Evolutionary conservation across 179 eudicot genomes (phyloP), one percentile per base, ranked within the genome.

Genomic region (Sideroxylon spinosum): DNA sequence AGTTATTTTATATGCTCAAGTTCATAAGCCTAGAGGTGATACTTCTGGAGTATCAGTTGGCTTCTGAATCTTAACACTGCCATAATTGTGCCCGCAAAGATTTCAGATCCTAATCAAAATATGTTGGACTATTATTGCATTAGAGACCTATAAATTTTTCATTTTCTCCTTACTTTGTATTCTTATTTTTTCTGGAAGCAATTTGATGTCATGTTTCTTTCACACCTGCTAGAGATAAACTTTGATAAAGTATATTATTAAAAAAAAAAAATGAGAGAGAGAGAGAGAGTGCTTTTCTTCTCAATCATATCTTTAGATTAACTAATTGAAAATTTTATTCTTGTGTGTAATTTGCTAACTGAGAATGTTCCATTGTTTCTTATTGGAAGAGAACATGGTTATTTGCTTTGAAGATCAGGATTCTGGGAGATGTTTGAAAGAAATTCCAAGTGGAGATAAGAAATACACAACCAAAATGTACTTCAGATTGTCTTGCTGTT

Each of bases 331-430:
- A 13, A 8, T 76, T 6, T 29, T 44, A 4, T 49, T 64, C 9
- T 64, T 76, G 19, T 50, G 16, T 50, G 70, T 17, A 22, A 69
- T 70, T 37, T 86, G 70, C 80, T 81, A 78, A 83, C 62, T 68
- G 52, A 74, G 64, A 60, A 71, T 62, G 59, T 62, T 76, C 68
- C 37, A 66, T 49, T 25, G 56, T 48, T 84, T 66, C 63, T 64
- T 65, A 79, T 84, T 81, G 85, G 81, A 85, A 95, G 99, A 95
- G 92, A 95, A 95, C 84, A 95, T 95, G 99, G 95, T 95, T 29
- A 85, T 95, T 78, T 95, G 99, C 89, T 85, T 93, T 82, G 91
- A 95, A 82, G 98, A 95, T 84, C 86, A 81, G 62, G 85, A 84
- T 37, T 85, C 89, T 81, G 94, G 94, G 66, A 92, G 89, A 88